Conservation (phyloP, 1,284 basidiomycete species). For the Fomitopsis schrenkii region DNA sequence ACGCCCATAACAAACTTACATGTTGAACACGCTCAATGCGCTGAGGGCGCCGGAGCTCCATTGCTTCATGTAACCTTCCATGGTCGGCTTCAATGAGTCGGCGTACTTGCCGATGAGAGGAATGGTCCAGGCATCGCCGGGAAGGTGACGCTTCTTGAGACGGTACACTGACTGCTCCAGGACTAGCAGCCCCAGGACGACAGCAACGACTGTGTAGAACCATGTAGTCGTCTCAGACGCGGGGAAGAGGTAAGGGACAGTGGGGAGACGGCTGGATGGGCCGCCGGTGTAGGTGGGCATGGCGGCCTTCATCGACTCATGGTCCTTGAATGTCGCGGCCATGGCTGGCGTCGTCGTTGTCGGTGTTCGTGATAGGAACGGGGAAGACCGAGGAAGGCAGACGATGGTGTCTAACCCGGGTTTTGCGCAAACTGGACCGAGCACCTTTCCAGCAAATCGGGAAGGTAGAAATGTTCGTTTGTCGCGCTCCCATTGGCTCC, state of each 20-base stretch:
- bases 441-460: not conserved
- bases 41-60: constrained; percentile 86
- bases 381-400: constrained; percentile 4
- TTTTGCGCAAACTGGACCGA: not conserved
- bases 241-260: constrained; percentile 40
- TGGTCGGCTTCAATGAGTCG: constrained; percentile 83
- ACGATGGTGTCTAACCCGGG: not conserved
- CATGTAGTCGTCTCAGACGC: constrained; percentile 42
- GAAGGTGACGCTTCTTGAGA: constrained; percentile 82
- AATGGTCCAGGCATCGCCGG: constrained; percentile 88
- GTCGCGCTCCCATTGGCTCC: constrained; percentile 20
- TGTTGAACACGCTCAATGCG: constrained; percentile 92
- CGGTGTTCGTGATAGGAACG: constrained; percentile 3
- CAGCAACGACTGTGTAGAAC: constrained; percentile 61
- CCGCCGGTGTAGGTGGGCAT: constrained; percentile 40
- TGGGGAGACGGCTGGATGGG: constrained; percentile 41
- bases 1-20: constrained; percentile 41
- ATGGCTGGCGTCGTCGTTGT: constrained; percentile 13
- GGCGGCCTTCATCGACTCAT: constrained; percentile 32
- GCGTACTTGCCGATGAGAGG: constrained; percentile 92
- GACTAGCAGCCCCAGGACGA: constrained; percentile 62
- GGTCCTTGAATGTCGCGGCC: constrained; percentile 27
- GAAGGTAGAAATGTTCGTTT: not conserved
- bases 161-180: constrained; percentile 86
- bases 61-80: constrained; percentile 87